These are phyloP conservation scores for Entamoeba moshkovskii DNA, from an alignment of 208 protist species.

Conservation along the genomic window DNA sequence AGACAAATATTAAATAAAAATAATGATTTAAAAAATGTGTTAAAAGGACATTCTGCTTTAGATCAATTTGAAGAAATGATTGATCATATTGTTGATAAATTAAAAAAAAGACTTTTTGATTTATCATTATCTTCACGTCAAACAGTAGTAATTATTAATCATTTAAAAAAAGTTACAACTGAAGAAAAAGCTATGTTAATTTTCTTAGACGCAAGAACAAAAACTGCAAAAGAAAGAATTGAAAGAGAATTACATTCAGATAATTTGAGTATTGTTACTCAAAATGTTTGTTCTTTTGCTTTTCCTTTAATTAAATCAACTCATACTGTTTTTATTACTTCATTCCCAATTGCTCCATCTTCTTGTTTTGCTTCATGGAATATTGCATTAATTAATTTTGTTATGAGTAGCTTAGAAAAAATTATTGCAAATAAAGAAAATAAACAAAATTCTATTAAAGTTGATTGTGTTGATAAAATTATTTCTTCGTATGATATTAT, in stretches of 20 bases:
- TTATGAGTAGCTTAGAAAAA: neutral
- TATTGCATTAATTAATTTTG: neutral
- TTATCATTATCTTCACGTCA: neutral
- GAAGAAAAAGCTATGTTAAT: neutral
- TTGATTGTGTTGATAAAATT: neutral
- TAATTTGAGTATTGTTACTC: neutral
- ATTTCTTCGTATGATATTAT: neutral
- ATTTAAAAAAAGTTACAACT: neutral
- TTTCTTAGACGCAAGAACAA: neutral
- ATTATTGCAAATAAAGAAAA: neutral
- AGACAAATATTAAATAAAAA: neutral
- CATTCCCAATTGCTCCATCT: neutral
- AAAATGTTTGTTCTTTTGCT: neutral
- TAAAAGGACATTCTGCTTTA: neutral
- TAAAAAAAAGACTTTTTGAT: neutral
- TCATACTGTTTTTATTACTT: neutral
- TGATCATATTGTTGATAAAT: neutral
- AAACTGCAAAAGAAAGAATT: neutral
- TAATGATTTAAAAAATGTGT: neutral
- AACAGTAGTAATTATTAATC: neutral
- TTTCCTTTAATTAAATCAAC: neutral
- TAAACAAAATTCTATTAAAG: neutral
- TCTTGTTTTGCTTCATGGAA: neutral
- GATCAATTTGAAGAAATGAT: slow-evolving; percentile 1
- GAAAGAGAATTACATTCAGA: neutral